A percentile compares a stretch with the other conserved stretches of the same genome.
These are phyloP conservation scores for Psidium guajava DNA, from an alignment of 345 rosid species.

Conservation along the genomic window DNA sequence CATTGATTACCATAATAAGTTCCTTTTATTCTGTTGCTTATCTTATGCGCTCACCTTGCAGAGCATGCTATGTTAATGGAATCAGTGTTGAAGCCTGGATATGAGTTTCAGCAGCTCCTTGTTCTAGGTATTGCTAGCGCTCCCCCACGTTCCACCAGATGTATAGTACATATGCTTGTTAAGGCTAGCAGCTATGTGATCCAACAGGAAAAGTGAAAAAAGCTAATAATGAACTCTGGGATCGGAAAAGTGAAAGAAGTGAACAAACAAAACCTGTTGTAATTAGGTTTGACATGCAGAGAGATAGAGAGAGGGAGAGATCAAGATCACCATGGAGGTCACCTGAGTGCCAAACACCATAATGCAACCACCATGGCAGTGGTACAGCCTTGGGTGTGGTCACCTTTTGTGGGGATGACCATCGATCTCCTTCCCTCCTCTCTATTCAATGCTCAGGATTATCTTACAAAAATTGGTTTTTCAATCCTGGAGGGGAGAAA, in stretches of 20 bases:
- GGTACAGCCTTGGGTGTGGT: background rate
- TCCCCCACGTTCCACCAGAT: background rate
- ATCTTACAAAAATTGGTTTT: background rate
- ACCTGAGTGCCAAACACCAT: background rate
- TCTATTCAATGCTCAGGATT: background rate
- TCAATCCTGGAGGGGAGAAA: background rate
- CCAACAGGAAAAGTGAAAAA: background rate
- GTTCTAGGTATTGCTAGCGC: slow-evolving; percentile 50
- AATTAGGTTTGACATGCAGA: background rate
- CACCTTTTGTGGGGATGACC: background rate
- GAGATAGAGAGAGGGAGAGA: background rate
- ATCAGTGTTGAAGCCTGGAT: slow-evolving; percentile 72
- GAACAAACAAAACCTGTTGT: background rate
- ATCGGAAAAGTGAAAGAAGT: background rate
- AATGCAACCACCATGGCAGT: background rate
- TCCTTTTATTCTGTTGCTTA: slow-evolving; percentile 7
- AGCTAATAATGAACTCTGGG: background rate
- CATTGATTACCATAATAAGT: background rate
- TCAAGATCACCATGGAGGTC: background rate
- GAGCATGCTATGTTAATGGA: slow-evolving; percentile 55
- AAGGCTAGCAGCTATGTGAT: background rate
- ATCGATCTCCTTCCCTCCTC: background rate
- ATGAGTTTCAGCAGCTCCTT: slow-evolving; percentile 67
- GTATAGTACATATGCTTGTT: background rate
- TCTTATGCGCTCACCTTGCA: slow-evolving; percentile 26